These are phyloP conservation scores for Santalum album DNA, from an alignment of 164 flowering plant species.

Conservation along the genomic window DNA sequence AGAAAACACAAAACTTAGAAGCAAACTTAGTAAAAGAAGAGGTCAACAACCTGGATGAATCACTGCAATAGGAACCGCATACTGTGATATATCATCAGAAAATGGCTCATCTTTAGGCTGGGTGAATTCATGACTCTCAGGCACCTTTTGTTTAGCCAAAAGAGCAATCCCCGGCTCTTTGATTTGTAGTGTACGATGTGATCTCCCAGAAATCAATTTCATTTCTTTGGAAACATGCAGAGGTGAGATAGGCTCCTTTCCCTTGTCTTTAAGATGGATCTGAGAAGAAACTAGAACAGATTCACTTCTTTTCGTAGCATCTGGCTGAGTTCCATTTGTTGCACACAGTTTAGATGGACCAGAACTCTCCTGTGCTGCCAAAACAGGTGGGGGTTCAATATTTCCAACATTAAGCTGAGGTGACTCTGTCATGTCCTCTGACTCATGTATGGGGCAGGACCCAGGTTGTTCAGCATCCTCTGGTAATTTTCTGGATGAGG, in stretches of 20 bases:
- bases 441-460: conserved; percentile 4
- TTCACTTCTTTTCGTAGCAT: conserved; percentile 8
- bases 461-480: too few relatives aligned
- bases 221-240: conserved; percentile 15
- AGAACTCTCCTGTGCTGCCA: background rate
- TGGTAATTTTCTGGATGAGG: too few relatives aligned
- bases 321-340: background rate
- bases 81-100: background rate
- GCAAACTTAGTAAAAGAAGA: too few relatives aligned
- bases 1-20: background rate
- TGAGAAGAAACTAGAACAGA: conserved; percentile 13
- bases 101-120: conserved; percentile 53
- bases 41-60: background rate
- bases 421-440: background rate
- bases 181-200: too few relatives aligned
- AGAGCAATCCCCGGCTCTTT: conserved; percentile 27
- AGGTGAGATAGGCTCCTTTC: conserved; percentile 26
- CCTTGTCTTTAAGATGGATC: conserved; percentile 11
- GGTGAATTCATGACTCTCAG: conserved; percentile 18
- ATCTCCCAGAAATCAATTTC: too few relatives aligned
- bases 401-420: background rate
- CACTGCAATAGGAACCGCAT: background rate
- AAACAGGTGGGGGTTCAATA: background rate
- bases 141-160: conserved; percentile 16
- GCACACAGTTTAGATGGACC: background rate